Conservation (phyloP, 306 rosid species). For the Vigna nakashimae region DNA sequence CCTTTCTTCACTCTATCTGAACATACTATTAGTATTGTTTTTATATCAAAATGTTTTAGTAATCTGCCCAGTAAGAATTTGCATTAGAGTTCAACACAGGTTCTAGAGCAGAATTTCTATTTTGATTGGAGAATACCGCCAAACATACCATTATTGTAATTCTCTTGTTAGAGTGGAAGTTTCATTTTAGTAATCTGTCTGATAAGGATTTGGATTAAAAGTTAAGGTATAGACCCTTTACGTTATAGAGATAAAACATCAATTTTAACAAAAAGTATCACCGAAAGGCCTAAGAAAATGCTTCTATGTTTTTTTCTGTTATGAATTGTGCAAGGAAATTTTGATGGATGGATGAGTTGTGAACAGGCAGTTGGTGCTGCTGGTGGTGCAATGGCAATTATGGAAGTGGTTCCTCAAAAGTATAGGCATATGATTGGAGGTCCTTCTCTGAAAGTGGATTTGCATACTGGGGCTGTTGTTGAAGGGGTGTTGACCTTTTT, state of each 20-base stretch:
- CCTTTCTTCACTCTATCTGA: not conserved
- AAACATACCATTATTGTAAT: not conserved
- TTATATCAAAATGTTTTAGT: not conserved
- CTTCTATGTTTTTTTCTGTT: not conserved
- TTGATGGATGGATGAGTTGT: slow-evolving; percentile 26
- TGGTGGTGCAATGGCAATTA: slow-evolving; percentile 79
- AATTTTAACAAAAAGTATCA: not conserved
- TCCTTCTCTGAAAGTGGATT: slow-evolving; percentile 84
- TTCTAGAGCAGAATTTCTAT: not conserved
- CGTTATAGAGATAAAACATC: not conserved
- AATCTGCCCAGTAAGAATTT: not conserved
- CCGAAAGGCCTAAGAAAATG: not conserved
- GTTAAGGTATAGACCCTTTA: not conserved
- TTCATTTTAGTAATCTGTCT: not conserved
- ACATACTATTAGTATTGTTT: not conserved
- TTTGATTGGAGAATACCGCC: not conserved
- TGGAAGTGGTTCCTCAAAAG: slow-evolving; percentile 66
- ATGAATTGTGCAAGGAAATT: slow-evolving; percentile 2
- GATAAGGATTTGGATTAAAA: not conserved
- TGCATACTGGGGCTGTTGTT: slow-evolving; percentile 81
- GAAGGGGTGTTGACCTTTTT: slow-evolving; percentile 84
- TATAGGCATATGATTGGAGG: slow-evolving; percentile 85
- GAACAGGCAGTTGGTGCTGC: slow-evolving; percentile 84
- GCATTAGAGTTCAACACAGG: not conserved
- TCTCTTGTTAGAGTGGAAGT: not conserved